phyloP scores from a whole-genome alignment of 2,329 filamentous ascomycete species.

The Fusarium incarnatum region DNA sequence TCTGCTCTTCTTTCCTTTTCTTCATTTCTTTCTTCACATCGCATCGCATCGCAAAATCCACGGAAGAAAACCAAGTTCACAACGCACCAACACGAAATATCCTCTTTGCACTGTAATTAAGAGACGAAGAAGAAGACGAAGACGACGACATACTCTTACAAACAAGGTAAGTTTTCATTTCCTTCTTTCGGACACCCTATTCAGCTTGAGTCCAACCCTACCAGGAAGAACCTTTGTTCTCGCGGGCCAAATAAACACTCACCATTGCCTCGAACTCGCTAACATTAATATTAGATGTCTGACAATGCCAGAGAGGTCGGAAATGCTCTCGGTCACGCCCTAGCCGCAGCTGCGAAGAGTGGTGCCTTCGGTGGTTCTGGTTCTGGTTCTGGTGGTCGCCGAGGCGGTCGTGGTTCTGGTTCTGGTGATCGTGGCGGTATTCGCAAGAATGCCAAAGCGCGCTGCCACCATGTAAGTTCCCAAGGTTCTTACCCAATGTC shows the following conservation, averaged over 20 bases:
- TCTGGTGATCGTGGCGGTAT: not conserved
- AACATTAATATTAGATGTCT: not conserved
- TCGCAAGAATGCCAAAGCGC: not conserved
- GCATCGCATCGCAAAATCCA: not conserved
- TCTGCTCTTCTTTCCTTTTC: no score
- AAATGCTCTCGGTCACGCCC: no score
- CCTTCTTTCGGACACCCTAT: no score
- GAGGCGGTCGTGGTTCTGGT: not conserved
- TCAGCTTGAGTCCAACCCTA: no score
- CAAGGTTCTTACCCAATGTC: rapidly evolving
- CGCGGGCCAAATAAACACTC: not conserved
- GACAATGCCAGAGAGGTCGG: no score
- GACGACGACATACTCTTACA: no score
- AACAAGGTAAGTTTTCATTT: no score
- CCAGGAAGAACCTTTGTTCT: not conserved
- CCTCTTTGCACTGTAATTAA: no score
- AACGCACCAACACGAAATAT: not conserved
- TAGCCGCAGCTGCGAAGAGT: no score
- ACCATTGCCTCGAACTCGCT: not conserved
- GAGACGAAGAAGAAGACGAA: no score
- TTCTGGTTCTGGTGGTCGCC: not conserved
- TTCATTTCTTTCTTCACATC: not conserved
- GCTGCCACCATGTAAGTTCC: not conserved
- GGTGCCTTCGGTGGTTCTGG: not conserved
- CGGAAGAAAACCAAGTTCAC: not conserved